Base-by-base conservation (phyloP, 495 filamentous ascomycete genomes). In the Neurospora terricola region DNA sequence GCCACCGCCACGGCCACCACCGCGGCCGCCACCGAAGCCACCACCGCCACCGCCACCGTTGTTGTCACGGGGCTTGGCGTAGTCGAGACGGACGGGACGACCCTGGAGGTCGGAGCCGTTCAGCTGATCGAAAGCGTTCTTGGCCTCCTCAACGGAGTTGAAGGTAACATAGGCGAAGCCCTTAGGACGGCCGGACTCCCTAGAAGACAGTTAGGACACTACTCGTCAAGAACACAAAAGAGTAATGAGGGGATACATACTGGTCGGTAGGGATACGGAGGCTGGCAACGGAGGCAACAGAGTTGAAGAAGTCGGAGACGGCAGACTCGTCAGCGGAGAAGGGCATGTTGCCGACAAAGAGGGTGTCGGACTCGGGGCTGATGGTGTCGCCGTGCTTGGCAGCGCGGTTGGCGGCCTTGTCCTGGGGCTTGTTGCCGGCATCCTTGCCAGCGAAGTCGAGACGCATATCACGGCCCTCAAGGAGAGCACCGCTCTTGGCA, bases 111-210 rank as follows among this genome's bases (percentile, higher is more conserved):
- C 88, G 73, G 86, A 84, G 74, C 96, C 96, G 70, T 91, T 89
- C 81, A 93, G 90, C n/a, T 84, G 84, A 76, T 90, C 88, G 73
- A 92, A 90, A 37, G 91, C 96, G 71, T 83, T 82, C 83, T 91
- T 91, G 71, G 96, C 93, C 78, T 98, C 94, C 12, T 97, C 96
- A 70, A 97, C 83, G 14, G 91, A 92, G 48, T 83, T 82, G 86
- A 92, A 97, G 77, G 91, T 90, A 70, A 99, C 91, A 81, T 99
- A 99, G 69, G 93, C 96, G 81, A 96, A 98, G 71, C 96, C 96
- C 89, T 98, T 98, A 80, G 89, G 91, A 71, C 90, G 89, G 69
- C 95, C 96, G 73, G 90, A 88, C 38, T 97, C 94, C 79, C 89
- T 91, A 73, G 18, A 48, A 70, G 68, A 39, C n/a, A 34, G 75